A percentile compares a stretch with the other conserved stretches of the same genome.
phyloP scores from a whole-genome alignment of 352 stramenopile genomes.

The Globisporangium paddicum region DNA sequence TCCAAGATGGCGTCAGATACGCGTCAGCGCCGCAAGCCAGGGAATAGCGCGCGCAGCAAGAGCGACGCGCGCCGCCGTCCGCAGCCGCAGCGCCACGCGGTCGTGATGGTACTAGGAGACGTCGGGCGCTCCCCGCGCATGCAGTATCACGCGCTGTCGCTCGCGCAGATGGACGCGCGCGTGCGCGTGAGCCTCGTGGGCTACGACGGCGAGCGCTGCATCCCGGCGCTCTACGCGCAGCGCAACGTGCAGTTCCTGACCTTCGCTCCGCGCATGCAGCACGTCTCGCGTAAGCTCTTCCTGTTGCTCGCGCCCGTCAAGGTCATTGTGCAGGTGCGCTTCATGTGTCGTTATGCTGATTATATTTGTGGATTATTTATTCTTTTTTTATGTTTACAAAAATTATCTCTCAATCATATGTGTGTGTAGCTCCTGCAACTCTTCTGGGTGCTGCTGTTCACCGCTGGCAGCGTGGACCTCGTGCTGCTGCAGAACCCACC shows the following conservation, averaged over 20 bases:
- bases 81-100: conserved; percentile 42
- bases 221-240: conserved; percentile 60
- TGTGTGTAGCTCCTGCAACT: conserved; percentile 69
- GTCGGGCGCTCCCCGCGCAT: conserved; percentile 97
- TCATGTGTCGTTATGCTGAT: neutral
- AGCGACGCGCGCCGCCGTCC: conserved; percentile 1
- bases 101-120: conserved; percentile 93
- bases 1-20: conserved; percentile 2
- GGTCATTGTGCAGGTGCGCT: conserved; percentile 62
- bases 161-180: conserved; percentile 72
- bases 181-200: conserved; percentile 90
- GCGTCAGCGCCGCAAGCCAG: conserved; percentile 1
- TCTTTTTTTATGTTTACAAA: too few relatives aligned
- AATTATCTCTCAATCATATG: too few relatives aligned
- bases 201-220: conserved; percentile 89
- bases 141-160: conserved; percentile 98
- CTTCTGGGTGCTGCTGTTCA: conserved; percentile 72
- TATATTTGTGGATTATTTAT: neutral
- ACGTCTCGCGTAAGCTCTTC: conserved; percentile 60
- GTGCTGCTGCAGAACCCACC: conserved; percentile 99
- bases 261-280: conserved; percentile 64
- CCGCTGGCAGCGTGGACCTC: conserved; percentile 78
- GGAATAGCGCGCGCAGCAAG: neutral
- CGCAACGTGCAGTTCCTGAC: conserved; percentile 71
- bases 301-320: conserved; percentile 82